Evolutionary conservation across 345 rosid genomes (phyloP).

Genomic region (Carallia brachiata): DNA sequence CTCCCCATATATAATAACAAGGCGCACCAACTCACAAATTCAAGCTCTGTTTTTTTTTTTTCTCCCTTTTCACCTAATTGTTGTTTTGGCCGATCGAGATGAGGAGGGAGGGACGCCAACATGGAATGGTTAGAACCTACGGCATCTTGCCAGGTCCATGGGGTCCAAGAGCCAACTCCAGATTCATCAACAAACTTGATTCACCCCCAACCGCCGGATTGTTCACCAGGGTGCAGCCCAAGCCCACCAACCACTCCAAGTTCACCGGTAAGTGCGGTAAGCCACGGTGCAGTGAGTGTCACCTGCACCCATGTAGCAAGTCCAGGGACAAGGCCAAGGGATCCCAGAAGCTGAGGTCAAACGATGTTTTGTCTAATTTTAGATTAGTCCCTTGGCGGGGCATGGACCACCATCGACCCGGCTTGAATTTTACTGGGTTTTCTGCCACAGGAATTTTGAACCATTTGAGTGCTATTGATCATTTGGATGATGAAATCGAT

Average conservation of each 20-base stretch:
- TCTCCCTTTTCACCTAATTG: neutral
- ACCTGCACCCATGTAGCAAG: constrained; percentile 43
- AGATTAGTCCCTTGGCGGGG: constrained; percentile 44
- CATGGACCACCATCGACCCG: constrained; percentile 30
- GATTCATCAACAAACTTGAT: constrained; percentile 32
- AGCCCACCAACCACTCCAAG: constrained; percentile 71
- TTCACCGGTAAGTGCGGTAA: constrained; percentile 56
- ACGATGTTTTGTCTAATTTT: constrained; percentile 33
- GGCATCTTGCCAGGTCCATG: constrained; percentile 46
- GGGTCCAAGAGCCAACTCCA: constrained; percentile 36
- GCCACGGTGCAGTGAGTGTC: constrained; percentile 43
- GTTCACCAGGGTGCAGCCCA: constrained; percentile 36
- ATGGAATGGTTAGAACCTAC: constrained; percentile 57
- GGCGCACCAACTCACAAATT: constrained; percentile 5
- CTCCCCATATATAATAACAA: neutral
- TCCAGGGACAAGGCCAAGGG: constrained; percentile 63
- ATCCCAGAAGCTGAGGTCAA: constrained; percentile 46
- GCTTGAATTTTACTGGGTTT: constrained; percentile 32
- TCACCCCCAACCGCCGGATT: constrained; percentile 42
- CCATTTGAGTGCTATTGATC: constrained; percentile 27
- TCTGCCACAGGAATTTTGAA: constrained; percentile 55
- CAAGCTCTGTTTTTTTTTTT: neutral
- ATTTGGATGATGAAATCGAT: constrained; percentile 14
- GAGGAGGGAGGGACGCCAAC: constrained; percentile 73
- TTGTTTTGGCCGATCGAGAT: constrained; percentile 27